Conservation (phyloP, 495 filamentous ascomycete species). For the Aspergillus egyptiacus region DNA sequence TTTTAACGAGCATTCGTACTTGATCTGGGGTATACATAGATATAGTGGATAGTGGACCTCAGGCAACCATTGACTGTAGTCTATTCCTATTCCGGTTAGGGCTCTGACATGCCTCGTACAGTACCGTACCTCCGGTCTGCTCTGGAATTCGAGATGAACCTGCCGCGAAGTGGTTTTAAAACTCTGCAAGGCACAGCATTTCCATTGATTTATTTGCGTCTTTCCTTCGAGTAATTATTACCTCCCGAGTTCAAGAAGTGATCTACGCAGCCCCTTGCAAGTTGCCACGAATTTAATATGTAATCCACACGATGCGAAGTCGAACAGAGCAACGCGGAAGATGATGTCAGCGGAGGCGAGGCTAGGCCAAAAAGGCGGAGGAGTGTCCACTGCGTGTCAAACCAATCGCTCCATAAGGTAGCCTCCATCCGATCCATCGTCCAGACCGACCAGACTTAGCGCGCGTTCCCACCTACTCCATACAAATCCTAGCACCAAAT, state of each 20-base stretch:
- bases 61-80: background rate
- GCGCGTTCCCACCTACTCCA: background rate
- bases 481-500: slow-evolving; percentile 1
- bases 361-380: slow-evolving; percentile 12
- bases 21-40: too few species aligned
- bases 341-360: slow-evolving; percentile 16
- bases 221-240: background rate
- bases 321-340: background rate
- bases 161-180: background rate
- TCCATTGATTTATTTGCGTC: background rate
- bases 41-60: background rate
- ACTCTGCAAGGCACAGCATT: background rate
- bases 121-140: too few species aligned
- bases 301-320: background rate
- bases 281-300: slow-evolving; percentile 1
- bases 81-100: slow-evolving; percentile 6
- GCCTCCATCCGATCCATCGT: slow-evolving; percentile 1
- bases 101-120: slow-evolving; percentile 9
- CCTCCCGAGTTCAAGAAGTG: too few species aligned
- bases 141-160: background rate
- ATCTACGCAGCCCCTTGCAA: background rate
- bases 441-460: background rate
- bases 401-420: slow-evolving; percentile 3
- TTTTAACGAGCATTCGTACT: too few species aligned
- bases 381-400: slow-evolving; percentile 11